A percentile compares a stretch with the other conserved stretches of the same genome.
Conservation (phyloP, 805 yeast species). For the Metschnikowia continentalis region DNA sequence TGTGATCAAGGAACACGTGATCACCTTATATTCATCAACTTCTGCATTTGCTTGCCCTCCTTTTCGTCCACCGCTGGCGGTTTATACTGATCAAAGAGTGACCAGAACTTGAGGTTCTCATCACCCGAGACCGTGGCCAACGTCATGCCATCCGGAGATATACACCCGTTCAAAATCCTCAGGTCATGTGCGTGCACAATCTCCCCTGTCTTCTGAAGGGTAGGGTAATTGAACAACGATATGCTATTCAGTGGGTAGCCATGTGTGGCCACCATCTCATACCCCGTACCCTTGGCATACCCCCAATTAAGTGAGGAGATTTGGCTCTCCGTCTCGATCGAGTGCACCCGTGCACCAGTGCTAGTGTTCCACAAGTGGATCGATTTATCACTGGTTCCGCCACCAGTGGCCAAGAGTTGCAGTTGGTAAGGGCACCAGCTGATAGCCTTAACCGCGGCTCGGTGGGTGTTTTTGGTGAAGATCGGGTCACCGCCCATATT, state of each 20-base stretch:
- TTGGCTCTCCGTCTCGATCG: constrained; percentile 90
- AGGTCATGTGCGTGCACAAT: constrained; percentile 85
- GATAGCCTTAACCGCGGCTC: constrained; percentile 92
- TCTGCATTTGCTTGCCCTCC: constrained; percentile 21
- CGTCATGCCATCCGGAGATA: constrained; percentile 87
- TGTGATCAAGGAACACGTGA: neutral
- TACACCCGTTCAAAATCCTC: constrained; percentile 73
- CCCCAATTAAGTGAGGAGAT: constrained; percentile 95
- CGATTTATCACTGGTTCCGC: constrained; percentile 85
- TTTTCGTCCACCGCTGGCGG: constrained; percentile 19
- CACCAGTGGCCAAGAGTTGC: constrained; percentile 90
- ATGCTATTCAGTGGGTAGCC: constrained; percentile 88
- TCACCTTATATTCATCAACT: constrained; percentile 24
- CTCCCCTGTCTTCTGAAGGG: constrained; percentile 82
- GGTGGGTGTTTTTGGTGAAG: constrained; percentile 73
- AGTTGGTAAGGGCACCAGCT: constrained; percentile 91
- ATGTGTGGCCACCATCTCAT: constrained; percentile 88
- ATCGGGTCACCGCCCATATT: constrained; percentile 44
- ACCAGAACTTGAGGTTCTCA: constrained; percentile 94
- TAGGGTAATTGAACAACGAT: constrained; percentile 79
- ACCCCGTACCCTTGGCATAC: constrained; percentile 61
- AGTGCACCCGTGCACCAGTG: constrained; percentile 80
- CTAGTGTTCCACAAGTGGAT: constrained; percentile 93
- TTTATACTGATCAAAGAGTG: constrained; percentile 62
- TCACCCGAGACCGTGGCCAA: constrained; percentile 95